Percentiles rank a stretch among this genome's conserved stretches.
These are phyloP conservation scores for Phallus indusiatus DNA, from an alignment of 768 basidiomycete genomes.

Conservation along the genomic window DNA sequence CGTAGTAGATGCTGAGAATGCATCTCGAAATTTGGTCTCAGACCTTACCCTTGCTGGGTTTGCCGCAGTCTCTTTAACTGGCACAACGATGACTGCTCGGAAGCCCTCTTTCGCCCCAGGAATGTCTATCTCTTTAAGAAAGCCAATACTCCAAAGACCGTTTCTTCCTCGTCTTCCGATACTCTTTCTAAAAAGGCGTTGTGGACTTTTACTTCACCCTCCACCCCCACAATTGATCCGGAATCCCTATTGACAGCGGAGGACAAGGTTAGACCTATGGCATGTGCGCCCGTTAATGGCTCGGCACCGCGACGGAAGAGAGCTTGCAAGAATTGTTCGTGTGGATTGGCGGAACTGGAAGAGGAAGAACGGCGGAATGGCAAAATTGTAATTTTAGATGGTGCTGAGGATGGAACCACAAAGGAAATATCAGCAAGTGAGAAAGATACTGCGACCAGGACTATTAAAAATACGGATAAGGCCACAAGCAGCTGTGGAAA, in stretches of 20 bases:
- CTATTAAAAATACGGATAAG: conserved; percentile 67
- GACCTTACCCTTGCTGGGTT: conserved; percentile 64
- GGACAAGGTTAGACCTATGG: conserved; percentile 70
- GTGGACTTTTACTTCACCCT: conserved; percentile 70
- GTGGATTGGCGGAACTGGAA: conserved; percentile 92
- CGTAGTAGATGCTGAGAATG: conserved; percentile 43
- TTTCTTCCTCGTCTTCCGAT: conserved; percentile 44
- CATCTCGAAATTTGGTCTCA: conserved; percentile 37
- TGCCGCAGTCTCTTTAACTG: conserved; percentile 36
- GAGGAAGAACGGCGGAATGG: conserved; percentile 53
- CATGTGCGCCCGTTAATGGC: conserved; percentile 53
- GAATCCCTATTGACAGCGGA: conserved; percentile 75
- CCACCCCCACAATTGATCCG: conserved; percentile 69
- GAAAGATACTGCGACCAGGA: conserved; percentile 55
- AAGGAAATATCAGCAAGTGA: conserved; percentile 46
- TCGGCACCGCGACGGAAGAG: conserved; percentile 62
- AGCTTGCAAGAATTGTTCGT: conserved; percentile 95
- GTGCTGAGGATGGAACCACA: conserved; percentile 47
- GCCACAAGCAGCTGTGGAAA: conserved; percentile 95
- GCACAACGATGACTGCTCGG: conserved; percentile 51
- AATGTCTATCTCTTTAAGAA: conserved; percentile 35
- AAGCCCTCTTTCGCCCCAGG: conserved; percentile 46
- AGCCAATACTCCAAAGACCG: conserved; percentile 16
- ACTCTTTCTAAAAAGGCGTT: conserved; percentile 66
- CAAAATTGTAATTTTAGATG: conserved; percentile 63